Evolutionary conservation across 495 filamentous ascomycete species (phyloP).

Genomic region (Oleoguttula mirabilis): DNA sequence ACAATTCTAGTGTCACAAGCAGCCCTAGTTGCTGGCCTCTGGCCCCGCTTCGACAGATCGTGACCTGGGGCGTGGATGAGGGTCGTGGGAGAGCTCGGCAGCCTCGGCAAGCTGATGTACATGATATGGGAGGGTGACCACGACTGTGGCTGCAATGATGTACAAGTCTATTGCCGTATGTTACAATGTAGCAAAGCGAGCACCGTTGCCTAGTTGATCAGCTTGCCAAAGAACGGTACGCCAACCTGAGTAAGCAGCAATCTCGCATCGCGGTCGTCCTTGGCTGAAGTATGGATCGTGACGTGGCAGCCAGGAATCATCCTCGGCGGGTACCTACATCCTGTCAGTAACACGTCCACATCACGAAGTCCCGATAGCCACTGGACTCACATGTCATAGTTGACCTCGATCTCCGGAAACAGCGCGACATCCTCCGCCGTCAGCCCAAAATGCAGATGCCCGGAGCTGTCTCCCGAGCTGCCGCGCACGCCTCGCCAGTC

Average conservation of each 20-base stretch:
- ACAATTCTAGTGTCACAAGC: no score
- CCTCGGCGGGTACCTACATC: conserved; percentile 61
- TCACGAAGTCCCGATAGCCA: not conserved
- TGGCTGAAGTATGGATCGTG: conserved; percentile 76
- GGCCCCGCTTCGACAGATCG: no score
- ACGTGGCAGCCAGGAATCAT: conserved; percentile 90
- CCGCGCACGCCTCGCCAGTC: conserved; percentile 80
- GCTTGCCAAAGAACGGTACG: conserved; percentile 70
- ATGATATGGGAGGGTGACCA: no score
- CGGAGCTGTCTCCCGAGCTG: conserved; percentile 64
- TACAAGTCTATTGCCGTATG: no score
- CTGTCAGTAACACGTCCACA: conserved; percentile 7
- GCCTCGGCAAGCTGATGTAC: no score
- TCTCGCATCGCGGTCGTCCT: conserved; percentile 80
- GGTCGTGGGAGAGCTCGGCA: no score
- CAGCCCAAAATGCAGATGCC: conserved; percentile 77
- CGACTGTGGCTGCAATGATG: no score
- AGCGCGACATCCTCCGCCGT: conserved; percentile 54
- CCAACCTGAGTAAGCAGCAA: conserved; percentile 72
- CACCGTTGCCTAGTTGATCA: no score
- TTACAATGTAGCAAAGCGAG: no score
- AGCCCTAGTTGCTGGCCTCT: no score
- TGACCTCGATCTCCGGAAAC: conserved; percentile 88
- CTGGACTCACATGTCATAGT: conserved; percentile 70
- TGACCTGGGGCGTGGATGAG: no score